These are phyloP conservation scores for Solanum gandarillasii DNA, from an alignment of 257 asterid genomes.

Conservation along the genomic window DNA sequence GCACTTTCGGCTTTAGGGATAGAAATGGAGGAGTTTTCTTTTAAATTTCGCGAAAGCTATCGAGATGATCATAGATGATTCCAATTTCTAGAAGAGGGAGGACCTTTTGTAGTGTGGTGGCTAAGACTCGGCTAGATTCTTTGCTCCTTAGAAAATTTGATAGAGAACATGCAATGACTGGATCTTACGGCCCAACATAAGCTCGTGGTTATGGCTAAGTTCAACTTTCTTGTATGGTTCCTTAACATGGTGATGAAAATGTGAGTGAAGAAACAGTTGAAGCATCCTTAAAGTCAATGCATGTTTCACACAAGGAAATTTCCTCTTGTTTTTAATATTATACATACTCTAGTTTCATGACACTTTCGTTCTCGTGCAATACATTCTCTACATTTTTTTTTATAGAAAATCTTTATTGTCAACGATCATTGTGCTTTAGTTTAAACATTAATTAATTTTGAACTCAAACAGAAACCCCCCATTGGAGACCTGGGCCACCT, in stretches of 20 bases:
- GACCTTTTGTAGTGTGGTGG: neutral
- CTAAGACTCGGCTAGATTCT: neutral
- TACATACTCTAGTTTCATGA: neutral
- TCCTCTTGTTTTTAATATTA: neutral
- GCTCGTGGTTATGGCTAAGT: neutral
- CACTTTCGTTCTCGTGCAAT: neutral
- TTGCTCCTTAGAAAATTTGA: neutral
- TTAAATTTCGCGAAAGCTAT: neutral
- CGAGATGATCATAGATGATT: neutral
- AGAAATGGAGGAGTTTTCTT: neutral
- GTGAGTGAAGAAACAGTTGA: neutral
- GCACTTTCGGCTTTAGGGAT: neutral
- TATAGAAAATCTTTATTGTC: neutral
- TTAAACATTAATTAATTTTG: neutral
- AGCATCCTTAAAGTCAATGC: neutral
- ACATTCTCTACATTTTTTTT: neutral
- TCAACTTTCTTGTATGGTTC: neutral
- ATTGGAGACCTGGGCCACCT: conserved; percentile 17
- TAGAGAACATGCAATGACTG: neutral
- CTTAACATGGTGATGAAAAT: neutral
- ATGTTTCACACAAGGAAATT: neutral
- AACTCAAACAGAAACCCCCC: conserved; percentile 2
- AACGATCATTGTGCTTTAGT: neutral
- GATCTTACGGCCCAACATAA: neutral
- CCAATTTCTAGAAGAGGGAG: neutral